Evolutionary conservation across 148 eudicot species (phyloP).

Genomic region (Cornus kousa): DNA sequence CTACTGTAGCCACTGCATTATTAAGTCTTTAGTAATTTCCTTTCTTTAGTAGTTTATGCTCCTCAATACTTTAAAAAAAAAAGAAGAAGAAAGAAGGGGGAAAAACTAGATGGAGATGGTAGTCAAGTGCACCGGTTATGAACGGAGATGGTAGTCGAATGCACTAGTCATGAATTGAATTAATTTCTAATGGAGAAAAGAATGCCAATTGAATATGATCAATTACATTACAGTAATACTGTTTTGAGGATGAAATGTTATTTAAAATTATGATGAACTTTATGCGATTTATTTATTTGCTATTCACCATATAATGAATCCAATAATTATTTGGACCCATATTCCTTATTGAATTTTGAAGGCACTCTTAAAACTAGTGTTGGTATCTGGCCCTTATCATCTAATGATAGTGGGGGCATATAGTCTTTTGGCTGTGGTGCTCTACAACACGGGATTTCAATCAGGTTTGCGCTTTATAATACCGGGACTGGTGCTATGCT

Average conservation of each 20-base stretch:
- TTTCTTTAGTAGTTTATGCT: neutral
- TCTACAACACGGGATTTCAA: constrained; percentile 95
- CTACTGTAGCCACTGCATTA: neutral
- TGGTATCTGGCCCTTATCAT: constrained; percentile 95
- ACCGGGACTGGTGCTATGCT: neutral
- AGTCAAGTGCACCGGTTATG: neutral
- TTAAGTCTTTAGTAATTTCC: neutral
- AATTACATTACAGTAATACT: neutral
- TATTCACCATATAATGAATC: neutral
- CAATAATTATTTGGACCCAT: constrained; percentile 11
- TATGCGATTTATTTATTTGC: too few species aligned
- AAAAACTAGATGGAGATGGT: neutral
- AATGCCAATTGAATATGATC: neutral
- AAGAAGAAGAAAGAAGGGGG: neutral
- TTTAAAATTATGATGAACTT: too few species aligned
- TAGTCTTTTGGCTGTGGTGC: constrained; percentile 92
- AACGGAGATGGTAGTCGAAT: neutral
- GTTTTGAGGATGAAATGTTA: neutral
- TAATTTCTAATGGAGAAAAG: neutral
- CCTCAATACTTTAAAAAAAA: too few species aligned
- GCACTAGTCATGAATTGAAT: neutral
- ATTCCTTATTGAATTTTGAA: constrained; percentile 28
- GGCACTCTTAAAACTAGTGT: constrained; percentile 82
- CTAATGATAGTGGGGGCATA: constrained; percentile 98
- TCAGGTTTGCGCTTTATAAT: constrained; percentile 52